Evolutionary conservation across 352 stramenopile genomes (phyloP).

Genomic region (Globisporangium nunn): DNA sequence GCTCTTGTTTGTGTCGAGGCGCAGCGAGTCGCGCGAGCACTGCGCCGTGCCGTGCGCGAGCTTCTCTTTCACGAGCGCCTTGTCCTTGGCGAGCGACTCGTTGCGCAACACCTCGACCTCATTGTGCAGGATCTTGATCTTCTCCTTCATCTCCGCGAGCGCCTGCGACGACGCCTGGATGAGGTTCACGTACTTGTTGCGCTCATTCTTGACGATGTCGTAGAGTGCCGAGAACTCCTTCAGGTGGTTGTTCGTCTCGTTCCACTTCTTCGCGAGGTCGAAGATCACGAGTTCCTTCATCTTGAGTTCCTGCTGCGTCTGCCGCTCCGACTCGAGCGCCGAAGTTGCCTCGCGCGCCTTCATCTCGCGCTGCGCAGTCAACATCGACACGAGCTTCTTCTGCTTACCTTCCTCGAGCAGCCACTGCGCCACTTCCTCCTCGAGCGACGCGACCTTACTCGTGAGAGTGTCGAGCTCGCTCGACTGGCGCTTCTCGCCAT

Average conservation of each 20-base stretch:
- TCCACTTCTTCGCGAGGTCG: constrained; percentile 92
- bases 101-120: constrained; percentile 93
- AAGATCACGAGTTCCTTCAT: constrained; percentile 92
- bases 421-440: constrained; percentile 86
- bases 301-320: constrained; percentile 87
- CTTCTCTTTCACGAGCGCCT: constrained; percentile 88
- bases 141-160: constrained; percentile 94
- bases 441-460: constrained; percentile 56
- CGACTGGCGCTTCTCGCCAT: constrained; percentile 67
- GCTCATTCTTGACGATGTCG: constrained; percentile 94
- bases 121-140: constrained; percentile 94
- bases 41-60: constrained; percentile 80
- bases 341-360: constrained; percentile 83
- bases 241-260: constrained; percentile 90
- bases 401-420: constrained; percentile 84
- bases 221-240: constrained; percentile 92
- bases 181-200: constrained; percentile 94
- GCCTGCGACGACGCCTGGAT: constrained; percentile 90
- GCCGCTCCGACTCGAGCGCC: constrained; percentile 70
- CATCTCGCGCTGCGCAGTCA: constrained; percentile 88
- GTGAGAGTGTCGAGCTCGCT: constrained; percentile 56
- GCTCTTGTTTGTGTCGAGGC: constrained; percentile 88
- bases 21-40: constrained; percentile 84
- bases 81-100: constrained; percentile 90
- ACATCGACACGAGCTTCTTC: constrained; percentile 79